Evolutionary conservation across 169 alveolate genomes (phyloP).

Genomic region (Perkinsus marinus): DNA sequence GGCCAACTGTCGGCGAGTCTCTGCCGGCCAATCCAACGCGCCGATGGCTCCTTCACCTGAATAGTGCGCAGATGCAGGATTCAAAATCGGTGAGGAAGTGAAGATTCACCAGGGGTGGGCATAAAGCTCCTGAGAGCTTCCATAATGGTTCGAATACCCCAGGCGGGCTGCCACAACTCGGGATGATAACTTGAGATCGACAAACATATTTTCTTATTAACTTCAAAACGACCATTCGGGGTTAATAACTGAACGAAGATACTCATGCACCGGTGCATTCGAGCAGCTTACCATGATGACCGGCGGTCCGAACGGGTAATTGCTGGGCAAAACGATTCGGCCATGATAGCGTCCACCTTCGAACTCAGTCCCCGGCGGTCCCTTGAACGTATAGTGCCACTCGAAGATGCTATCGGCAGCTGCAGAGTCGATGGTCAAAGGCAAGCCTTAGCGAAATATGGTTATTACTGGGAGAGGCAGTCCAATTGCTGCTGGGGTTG

Average conservation of each 20-base stretch:
- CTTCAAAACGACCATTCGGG: conserved; percentile 74
- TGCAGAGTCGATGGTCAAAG: background rate
- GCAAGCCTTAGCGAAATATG: background rate
- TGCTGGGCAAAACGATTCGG: conserved; percentile 65
- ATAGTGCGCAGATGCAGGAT: too few species aligned
- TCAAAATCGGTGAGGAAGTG: too few species aligned
- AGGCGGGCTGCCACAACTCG: conserved; percentile 83
- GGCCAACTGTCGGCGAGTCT: conserved; percentile 18
- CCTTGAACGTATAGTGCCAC: conserved; percentile 60
- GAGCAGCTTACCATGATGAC: conserved; percentile 36
- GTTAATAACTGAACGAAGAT: conserved; percentile 37
- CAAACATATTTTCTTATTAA: conserved; percentile 48
- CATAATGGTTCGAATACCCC: conserved; percentile 75
- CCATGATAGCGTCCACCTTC: conserved; percentile 84
- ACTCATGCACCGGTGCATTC: background rate
- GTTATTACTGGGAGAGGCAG: conserved; percentile 10
- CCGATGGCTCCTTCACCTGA: conserved; percentile 22
- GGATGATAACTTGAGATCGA: conserved; percentile 51
- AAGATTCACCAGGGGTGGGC: conserved; percentile 45
- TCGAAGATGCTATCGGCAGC: background rate
- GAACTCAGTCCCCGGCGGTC: conserved; percentile 69
- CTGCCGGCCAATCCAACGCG: conserved; percentile 28
- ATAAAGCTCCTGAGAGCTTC: conserved; percentile 71
- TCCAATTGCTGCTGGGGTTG: conserved; percentile 31
- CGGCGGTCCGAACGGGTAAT: conserved; percentile 85